Base-by-base conservation (phyloP, 345 rosid species). In the Mallotus nudiflorus region DNA sequence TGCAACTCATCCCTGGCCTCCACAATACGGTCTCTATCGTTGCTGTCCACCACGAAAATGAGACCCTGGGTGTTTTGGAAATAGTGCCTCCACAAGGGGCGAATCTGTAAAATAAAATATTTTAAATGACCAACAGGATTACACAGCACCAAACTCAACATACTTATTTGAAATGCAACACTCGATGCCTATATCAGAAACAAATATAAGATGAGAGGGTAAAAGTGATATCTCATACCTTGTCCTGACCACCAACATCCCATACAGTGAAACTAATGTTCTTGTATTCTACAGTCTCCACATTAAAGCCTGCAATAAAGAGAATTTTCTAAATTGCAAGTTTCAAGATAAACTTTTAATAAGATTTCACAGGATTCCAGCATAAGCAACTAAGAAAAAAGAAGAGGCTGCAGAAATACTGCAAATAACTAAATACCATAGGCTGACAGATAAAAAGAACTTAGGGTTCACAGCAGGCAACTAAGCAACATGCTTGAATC, bases 171-270 rank as follows among this genome's bases (percentile, higher is more conserved):
- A 39, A 39, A 39, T 39, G 42, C 9, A 39, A 39, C 6, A 39
- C 6, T 39, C 9, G 42, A 39, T 39, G 42, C 9, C 42, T 39
- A 4, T 39, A 39, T 4, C 6, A 39, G 4, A 4, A 9, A 4
- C 42, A 4, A 9, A 39, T 39, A 39, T 4, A 39, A 4, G 4
- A 4, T 39, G 42, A 4, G 42, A 39, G 42, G 42, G 9, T 4
- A 39, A 9, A 4, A 24, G 9, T 5, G 27, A 48, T 2, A 44
- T 19, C 2, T 9, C 58, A n/a, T 46, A 69, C 73, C 73, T 69
- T 69, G 66, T 69, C 73, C 60, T 69, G 73, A 35, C 73, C 73
- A 20, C 73, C 73, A 35, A 69, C 73, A 69, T 69, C 73, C 73
- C 73, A 69, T 29, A 69, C 73, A 12, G 73, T 69, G 50, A 69